Percentiles rank a stretch among this genome's conserved stretches.
These are phyloP conservation scores for Pleurotus eryngii DNA, from an alignment of 768 basidiomycete species.

Conservation along the genomic window DNA sequence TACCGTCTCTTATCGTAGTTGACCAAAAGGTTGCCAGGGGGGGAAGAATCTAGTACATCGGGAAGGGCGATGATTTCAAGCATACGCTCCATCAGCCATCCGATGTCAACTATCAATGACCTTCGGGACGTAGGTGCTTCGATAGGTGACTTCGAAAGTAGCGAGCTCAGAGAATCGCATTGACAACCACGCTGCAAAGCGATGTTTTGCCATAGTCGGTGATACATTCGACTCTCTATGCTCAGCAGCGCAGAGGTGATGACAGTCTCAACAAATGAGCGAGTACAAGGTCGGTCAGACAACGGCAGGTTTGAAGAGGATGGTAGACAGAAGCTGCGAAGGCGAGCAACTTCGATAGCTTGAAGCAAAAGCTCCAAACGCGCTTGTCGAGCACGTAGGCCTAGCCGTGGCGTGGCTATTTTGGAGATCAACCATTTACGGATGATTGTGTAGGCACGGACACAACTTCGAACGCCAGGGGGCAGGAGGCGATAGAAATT, in stretches of 20 bases:
- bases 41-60: constrained; percentile 56
- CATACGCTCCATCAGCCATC: constrained; percentile 81
- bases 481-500: constrained; percentile 72
- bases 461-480: constrained; percentile 70
- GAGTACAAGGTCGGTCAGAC: constrained; percentile 59
- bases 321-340: constrained; percentile 47
- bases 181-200: constrained; percentile 57
- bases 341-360: constrained; percentile 71
- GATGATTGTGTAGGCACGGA: constrained; percentile 71
- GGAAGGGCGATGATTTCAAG: constrained; percentile 75
- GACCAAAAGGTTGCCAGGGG: constrained; percentile 58
- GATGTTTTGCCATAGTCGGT: constrained; percentile 75
- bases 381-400: constrained; percentile 58
- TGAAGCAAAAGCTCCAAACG: constrained; percentile 72
- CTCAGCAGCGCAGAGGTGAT: constrained; percentile 74
- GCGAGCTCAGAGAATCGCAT: constrained; percentile 56
- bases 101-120: constrained; percentile 68
- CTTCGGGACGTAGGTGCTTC: constrained; percentile 44
- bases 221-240: constrained; percentile 74
- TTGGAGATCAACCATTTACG: constrained; percentile 78
- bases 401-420: constrained; percentile 61
- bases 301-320: constrained; percentile 28
- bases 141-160: constrained; percentile 51
- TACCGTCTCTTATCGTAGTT: constrained; percentile 85
- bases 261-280: constrained; percentile 80